phyloP scores from a whole-genome alignment of 2,329 filamentous ascomycete species.

The Colletotrichum scovillei region DNA sequence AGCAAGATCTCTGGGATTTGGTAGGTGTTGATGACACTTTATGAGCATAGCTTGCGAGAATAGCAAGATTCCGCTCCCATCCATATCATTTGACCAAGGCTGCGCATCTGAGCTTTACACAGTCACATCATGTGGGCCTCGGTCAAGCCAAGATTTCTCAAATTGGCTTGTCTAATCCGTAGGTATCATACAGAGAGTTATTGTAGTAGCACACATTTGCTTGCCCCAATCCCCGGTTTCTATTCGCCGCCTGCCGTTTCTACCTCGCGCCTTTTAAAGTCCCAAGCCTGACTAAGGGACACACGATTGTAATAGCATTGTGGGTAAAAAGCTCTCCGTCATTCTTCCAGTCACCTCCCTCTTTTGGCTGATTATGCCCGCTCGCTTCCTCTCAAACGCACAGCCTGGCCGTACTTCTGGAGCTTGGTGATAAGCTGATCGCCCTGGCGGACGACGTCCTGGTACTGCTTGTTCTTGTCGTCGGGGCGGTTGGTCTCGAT shows the following conservation, averaged over 20 bases:
- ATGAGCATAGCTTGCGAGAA: slow-evolving; percentile 30
- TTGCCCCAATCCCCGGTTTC: slow-evolving; percentile 14
- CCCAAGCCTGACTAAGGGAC: background rate
- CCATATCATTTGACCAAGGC: too few relatives aligned
- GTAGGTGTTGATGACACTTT: background rate
- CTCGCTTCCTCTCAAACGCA: slow-evolving; percentile 93
- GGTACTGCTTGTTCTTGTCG: slow-evolving; percentile 99
- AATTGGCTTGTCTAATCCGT: slow-evolving; percentile 42
- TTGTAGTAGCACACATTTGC: slow-evolving; percentile 39
- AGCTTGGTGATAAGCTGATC: slow-evolving; percentile 98
- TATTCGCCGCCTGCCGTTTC: slow-evolving; percentile 24
- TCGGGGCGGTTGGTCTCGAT: slow-evolving; percentile 98
- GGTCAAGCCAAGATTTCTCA: slow-evolving; percentile 31
- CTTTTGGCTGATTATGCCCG: slow-evolving; percentile 69
- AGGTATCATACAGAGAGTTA: slow-evolving; percentile 46
- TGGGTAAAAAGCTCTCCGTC: background rate
- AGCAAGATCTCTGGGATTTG: background rate
- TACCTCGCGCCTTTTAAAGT: slow-evolving; percentile 12
- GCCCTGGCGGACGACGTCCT: slow-evolving; percentile 96
- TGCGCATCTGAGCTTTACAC: too few relatives aligned
- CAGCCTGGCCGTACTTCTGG: slow-evolving; percentile 98
- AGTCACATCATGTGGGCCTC: background rate
- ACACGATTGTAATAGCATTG: background rate
- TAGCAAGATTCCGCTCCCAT: slow-evolving; percentile 2
- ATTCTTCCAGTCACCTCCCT: too few relatives aligned